Base-by-base conservation (phyloP, 1,139 yeast genomes). In the Maudiozyma humilis region DNA sequence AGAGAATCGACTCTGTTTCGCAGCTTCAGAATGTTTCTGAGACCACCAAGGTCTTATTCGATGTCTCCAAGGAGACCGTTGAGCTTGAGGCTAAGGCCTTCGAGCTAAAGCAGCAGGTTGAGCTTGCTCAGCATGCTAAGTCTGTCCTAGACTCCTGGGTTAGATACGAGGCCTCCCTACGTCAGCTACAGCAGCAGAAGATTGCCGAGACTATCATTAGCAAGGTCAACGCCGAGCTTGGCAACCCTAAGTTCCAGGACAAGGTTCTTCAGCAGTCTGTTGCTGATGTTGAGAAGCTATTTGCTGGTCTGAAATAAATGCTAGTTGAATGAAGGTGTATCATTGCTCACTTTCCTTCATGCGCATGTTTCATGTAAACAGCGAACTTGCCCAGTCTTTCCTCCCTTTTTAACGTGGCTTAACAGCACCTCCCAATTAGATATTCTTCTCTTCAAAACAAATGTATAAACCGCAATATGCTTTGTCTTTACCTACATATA, bases 111-210 rank as follows among this genome's bases (percentile, higher is more conserved):
- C 98, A 91, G 75, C 71, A 81, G 66, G 87, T 86, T 56, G 91
- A 82, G 53, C 78, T 87, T 59, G 91, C 94, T 50, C 60, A 72
- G 50, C 96, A 88, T 75, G 97, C 97, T 63, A 88, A 84, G 75
- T 72, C 94, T 48, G 95, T 91, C 50, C 80, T 91, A 66, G 98
- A 91, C 72, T 87, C 97, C 32, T 91, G 98, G 98, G 97, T 88
- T 60, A 87, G 97, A 80, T 87, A 85, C 70, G 98, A 91, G 76
- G 83, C 87, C 57, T 89, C 87, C 66, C 93, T 89, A 61, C 91
- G 97, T 75, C 95, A 87, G 76, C 72, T 82, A 64, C 96, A 91
- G 76, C 98, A 91, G 76, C 79, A 81, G 68, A 95, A 87, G 70
- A 79, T 91, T 63, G 81, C 94, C 44, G 74, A 83, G 66, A 67